Percentiles rank a stretch among this genome's conserved stretches.
phyloP scores from a whole-genome alignment of 768 basidiomycete genomes.

The Tulasnella calospora region DNA sequence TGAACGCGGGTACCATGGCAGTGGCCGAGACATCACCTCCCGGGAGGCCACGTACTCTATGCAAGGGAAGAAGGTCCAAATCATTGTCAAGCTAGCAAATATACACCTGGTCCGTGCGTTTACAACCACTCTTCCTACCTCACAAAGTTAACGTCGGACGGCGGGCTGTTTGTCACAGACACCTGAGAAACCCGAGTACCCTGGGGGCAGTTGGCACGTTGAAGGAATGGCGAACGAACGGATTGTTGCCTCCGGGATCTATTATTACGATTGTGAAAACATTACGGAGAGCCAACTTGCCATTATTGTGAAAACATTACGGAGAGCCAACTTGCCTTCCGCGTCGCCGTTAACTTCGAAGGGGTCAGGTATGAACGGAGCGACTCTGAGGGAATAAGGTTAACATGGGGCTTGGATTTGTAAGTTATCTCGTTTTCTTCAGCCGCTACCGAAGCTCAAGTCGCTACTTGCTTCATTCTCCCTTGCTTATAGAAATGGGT shows the following conservation, averaged over 20 bases:
- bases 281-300: conserved; percentile 35
- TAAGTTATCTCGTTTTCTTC: background rate
- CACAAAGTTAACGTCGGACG: background rate
- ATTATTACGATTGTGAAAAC: conserved; percentile 34
- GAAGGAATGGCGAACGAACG: conserved; percentile 39
- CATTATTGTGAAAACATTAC: conserved; percentile 37
- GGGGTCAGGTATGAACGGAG: conserved; percentile 29
- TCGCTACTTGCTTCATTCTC: too few relatives aligned
- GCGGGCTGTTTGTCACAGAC: background rate
- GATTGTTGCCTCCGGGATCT: conserved; percentile 33
- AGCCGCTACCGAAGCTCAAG: conserved; percentile 32
- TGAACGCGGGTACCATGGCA: background rate
- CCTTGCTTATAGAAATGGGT: background rate
- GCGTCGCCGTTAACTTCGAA: conserved; percentile 30
- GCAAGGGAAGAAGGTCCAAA: conserved; percentile 38
- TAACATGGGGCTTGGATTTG: conserved; percentile 45
- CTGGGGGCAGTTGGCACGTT: conserved; percentile 44
- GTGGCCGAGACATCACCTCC: background rate
- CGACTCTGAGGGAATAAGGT: conserved; percentile 34
- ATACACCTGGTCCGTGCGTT: conserved; percentile 41
- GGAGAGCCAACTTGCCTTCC: conserved; percentile 35
- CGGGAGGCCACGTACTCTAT: conserved; percentile 30
- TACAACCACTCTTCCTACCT: background rate
- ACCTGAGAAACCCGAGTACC: conserved; percentile 45
- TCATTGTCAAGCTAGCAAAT: conserved; percentile 43